A percentile compares a stretch with the other conserved stretches of the same genome.
phyloP scores from a whole-genome alignment of 306 rosid genomes.

The Malus fusca region DNA sequence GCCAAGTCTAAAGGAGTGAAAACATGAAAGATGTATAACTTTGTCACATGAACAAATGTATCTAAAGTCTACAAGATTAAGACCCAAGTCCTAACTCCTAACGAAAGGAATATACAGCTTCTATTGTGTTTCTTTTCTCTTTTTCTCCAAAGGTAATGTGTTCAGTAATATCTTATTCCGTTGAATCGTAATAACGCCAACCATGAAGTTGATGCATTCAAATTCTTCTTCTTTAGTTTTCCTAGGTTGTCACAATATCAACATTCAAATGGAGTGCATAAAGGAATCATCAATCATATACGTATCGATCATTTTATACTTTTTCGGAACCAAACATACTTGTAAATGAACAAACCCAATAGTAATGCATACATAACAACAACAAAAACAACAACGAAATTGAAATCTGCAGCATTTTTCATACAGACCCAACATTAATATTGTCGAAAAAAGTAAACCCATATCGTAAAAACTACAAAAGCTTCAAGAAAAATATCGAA shows the following conservation, averaged over 20 bases:
- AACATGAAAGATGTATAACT: constrained; percentile 37
- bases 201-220: background rate
- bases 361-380: background rate
- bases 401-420: background rate
- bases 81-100: background rate
- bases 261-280: background rate
- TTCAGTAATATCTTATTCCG: background rate
- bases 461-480: background rate
- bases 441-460: background rate
- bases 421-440: background rate
- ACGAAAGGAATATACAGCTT: background rate
- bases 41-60: constrained; percentile 16
- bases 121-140: background rate
- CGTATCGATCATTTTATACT: background rate
- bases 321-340: background rate
- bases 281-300: background rate
- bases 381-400: background rate
- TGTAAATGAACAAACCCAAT: background rate
- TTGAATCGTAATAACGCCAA: background rate
- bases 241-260: background rate
- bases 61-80: constrained; percentile 2
- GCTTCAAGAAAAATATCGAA: background rate
- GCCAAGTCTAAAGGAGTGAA: constrained; percentile 45
- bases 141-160: background rate
- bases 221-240: background rate